Conservation (phyloP, 495 filamentous ascomycete species). For the Penicillium arizonense region DNA sequence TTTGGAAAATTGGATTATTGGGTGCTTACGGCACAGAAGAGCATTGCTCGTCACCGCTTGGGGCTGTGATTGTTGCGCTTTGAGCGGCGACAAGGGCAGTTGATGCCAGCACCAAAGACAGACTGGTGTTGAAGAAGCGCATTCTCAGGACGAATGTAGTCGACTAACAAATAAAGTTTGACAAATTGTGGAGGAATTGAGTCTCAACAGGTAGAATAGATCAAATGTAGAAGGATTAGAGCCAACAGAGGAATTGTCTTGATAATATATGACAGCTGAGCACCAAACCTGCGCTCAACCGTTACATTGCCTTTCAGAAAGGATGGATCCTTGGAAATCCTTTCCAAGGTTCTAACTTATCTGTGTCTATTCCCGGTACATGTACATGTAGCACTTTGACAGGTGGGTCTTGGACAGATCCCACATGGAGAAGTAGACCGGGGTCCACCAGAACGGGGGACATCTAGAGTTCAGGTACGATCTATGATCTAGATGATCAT, state of each 20-base stretch:
- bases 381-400: not conserved
- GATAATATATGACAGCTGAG: not conserved
- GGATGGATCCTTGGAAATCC: not conserved
- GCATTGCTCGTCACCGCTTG: constrained; percentile 8
- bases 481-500: no score
- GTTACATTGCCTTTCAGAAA: constrained; percentile 7
- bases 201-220: not conserved
- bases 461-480: not conserved
- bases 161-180: not conserved
- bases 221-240: not conserved
- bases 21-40: constrained; percentile 14
- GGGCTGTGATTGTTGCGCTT: constrained; percentile 7
- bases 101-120: constrained; percentile 9
- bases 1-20: not conserved
- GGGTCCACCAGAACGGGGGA: not conserved
- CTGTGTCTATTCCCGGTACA: constrained; percentile 7
- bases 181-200: not conserved
- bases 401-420: not conserved
- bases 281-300: not conserved
- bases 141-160: not conserved
- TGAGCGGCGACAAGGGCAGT: constrained; percentile 11
- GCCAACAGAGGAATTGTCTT: not conserved
- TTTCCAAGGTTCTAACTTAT: not conserved
- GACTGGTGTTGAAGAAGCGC: constrained; percentile 1
- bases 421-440: not conserved